These are phyloP conservation scores for Strobilomyces confusus DNA, from an alignment of 768 basidiomycete genomes.

Conservation along the genomic window DNA sequence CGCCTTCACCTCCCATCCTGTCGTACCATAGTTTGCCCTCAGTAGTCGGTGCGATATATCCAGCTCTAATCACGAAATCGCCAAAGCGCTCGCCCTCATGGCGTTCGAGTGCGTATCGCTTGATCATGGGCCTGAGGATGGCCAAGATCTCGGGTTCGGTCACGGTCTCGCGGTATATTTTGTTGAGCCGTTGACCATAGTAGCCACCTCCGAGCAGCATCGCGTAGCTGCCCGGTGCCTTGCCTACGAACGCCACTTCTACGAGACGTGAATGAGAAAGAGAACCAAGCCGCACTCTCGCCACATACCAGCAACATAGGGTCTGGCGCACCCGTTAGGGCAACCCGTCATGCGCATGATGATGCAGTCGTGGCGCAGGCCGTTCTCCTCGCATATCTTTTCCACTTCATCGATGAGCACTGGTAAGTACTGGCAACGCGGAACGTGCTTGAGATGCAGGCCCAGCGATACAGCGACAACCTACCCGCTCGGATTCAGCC, in stretches of 20 bases:
- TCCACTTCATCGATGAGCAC: conserved; percentile 93
- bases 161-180: conserved; percentile 90
- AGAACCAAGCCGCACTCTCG: not conserved
- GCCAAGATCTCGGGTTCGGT: conserved; percentile 89
- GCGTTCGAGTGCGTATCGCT: conserved; percentile 84
- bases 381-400: conserved; percentile 89
- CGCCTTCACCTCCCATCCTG: conserved; percentile 73
- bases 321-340: conserved; percentile 90
- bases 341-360: conserved; percentile 99
- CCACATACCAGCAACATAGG: conserved; percentile 77
- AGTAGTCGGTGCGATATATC: conserved; percentile 84
- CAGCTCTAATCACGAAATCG: conserved; percentile 89
- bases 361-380: conserved; percentile 89
- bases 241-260: conserved; percentile 97
- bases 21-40: conserved; percentile 88
- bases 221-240: conserved; percentile 86
- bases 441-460: conserved; percentile 36
- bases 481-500: conserved; percentile 71
- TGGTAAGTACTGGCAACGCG: conserved; percentile 71
- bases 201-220: conserved; percentile 98
- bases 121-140: conserved; percentile 92
- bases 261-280: conserved; percentile 5
- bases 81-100: conserved; percentile 89
- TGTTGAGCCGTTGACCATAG: conserved; percentile 91
- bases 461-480: conserved; percentile 17